Conservation (phyloP, 2,329 filamentous ascomycete genomes). For the Diaporthe ampelina region DNA sequence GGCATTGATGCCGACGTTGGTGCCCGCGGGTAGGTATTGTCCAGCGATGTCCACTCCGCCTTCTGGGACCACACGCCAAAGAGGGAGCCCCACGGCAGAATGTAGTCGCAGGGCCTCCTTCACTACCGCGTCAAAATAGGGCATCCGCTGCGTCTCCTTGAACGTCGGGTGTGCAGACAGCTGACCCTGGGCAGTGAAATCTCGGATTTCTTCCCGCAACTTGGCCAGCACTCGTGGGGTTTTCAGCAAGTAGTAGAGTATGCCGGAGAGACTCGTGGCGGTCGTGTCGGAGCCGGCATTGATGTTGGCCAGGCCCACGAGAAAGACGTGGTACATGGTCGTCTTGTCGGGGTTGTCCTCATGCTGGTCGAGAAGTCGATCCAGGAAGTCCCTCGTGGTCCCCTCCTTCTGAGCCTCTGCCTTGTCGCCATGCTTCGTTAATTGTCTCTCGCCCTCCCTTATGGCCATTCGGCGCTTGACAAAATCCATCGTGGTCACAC, state of each 20-base stretch:
- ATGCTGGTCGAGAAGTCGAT: conserved; percentile 57
- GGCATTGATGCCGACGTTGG: conserved; percentile 39
- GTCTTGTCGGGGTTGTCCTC: conserved; percentile 58
- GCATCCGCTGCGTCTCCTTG: conserved; percentile 57
- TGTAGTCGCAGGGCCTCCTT: conserved; percentile 67
- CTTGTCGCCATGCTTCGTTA: background rate
- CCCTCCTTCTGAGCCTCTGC: conserved; percentile 15
- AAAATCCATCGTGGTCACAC: conserved; percentile 36
- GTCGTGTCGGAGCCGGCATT: conserved; percentile 61
- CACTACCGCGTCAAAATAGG: conserved; percentile 67
- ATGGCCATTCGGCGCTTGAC: conserved; percentile 32
- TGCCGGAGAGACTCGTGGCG: conserved; percentile 59
- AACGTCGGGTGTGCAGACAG: conserved; percentile 48
- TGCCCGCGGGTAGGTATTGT: conserved; percentile 33
- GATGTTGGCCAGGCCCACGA: conserved; percentile 51
- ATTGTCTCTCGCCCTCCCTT: conserved; percentile 28
- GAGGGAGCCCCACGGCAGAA: conserved; percentile 61
- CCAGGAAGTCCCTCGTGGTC: conserved; percentile 55
- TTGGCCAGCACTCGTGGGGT: conserved; percentile 45
- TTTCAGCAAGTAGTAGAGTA: conserved; percentile 60
- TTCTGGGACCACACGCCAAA: conserved; percentile 63
- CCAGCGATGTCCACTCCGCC: conserved; percentile 57
- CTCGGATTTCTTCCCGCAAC: conserved; percentile 46
- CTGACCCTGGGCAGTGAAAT: conserved; percentile 33
- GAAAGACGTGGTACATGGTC: conserved; percentile 52